These are phyloP conservation scores for Actinomortierella ambigua DNA, from an alignment of 371 early-diverging fungal genomes.

Conservation along the genomic window DNA sequence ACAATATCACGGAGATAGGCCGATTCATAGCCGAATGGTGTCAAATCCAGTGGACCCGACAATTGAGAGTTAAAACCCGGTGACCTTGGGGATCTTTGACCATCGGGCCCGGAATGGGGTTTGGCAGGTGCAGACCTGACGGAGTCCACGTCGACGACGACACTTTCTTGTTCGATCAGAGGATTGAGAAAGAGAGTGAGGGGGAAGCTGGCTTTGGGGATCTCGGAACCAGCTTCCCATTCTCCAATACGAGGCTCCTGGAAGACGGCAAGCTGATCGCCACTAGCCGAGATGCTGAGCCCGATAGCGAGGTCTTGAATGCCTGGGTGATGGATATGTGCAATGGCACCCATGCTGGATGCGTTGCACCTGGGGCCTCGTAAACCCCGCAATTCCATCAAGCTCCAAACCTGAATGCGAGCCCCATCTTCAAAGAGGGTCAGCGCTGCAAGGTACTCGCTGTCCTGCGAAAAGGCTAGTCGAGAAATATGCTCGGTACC, in stretches of 20 bases:
- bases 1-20: constrained; percentile 49
- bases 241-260: constrained; percentile 42
- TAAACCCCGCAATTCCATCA: constrained; percentile 31
- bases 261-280: constrained; percentile 33
- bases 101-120: too few species aligned
- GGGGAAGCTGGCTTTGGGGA: constrained; percentile 20
- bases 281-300: constrained; percentile 28
- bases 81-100: not conserved
- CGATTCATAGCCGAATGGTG: too few species aligned
- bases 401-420: constrained; percentile 29
- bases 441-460: constrained; percentile 28
- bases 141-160: constrained; percentile 20
- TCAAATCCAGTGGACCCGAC: not conserved
- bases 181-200: constrained; percentile 40
- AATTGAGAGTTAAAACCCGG: not conserved
- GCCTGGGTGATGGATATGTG: constrained; percentile 9
- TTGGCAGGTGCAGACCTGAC: not conserved
- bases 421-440: constrained; percentile 15
- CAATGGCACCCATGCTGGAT: constrained; percentile 15
- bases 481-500: constrained; percentile 11
- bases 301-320: constrained; percentile 30
- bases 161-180: constrained; percentile 17
- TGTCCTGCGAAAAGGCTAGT: constrained; percentile 15
- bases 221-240: constrained; percentile 26
- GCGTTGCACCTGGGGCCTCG: constrained; percentile 11